Evolutionary conservation across 2,329 filamentous ascomycete genomes (phyloP).

Genomic region (Herpomyces periplanetae): DNA sequence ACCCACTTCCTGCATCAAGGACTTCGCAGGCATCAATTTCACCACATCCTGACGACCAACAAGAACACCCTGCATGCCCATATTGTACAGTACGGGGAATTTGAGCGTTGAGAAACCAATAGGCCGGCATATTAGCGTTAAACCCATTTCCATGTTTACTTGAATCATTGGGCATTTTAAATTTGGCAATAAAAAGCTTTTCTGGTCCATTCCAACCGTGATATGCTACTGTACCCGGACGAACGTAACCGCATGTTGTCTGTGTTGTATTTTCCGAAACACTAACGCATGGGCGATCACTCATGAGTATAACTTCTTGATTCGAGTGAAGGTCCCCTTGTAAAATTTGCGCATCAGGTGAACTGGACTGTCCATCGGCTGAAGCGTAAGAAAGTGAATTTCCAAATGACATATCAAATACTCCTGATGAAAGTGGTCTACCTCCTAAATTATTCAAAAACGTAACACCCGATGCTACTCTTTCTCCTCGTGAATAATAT

Average conservation of each 20-base stretch:
- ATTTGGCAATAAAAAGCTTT: slow-evolving; percentile 33
- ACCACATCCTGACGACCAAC: slow-evolving; percentile 27
- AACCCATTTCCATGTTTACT: slow-evolving; percentile 8
- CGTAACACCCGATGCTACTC: slow-evolving; percentile 13
- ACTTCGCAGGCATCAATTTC: slow-evolving; percentile 40
- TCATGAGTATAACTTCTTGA: slow-evolving; percentile 14
- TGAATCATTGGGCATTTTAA: slow-evolving; percentile 24
- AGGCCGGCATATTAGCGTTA: slow-evolving; percentile 25
- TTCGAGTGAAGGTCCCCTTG: slow-evolving; percentile 12
- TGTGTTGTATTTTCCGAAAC: no score
- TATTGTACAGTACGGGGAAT: slow-evolving; percentile 33
- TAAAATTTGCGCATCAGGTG: slow-evolving; percentile 12
- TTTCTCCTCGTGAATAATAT: slow-evolving; percentile 10
- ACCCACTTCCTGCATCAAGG: slow-evolving; percentile 19
- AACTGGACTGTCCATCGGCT: slow-evolving; percentile 10
- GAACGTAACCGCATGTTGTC: slow-evolving; percentile 13
- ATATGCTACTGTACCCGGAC: slow-evolving; percentile 12
- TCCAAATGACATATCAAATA: slow-evolving; percentile 15
- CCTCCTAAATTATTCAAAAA: slow-evolving; percentile 19
- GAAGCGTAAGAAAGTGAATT: slow-evolving; percentile 17
- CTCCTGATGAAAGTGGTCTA: slow-evolving; percentile 14
- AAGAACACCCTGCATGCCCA: slow-evolving; percentile 19
- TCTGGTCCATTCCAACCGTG: slow-evolving; percentile 27
- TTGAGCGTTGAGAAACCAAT: slow-evolving; percentile 33
- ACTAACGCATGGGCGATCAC: slow-evolving; percentile 11